Base-by-base conservation (phyloP, 257 asterid species). In the Avicennia marina region DNA sequence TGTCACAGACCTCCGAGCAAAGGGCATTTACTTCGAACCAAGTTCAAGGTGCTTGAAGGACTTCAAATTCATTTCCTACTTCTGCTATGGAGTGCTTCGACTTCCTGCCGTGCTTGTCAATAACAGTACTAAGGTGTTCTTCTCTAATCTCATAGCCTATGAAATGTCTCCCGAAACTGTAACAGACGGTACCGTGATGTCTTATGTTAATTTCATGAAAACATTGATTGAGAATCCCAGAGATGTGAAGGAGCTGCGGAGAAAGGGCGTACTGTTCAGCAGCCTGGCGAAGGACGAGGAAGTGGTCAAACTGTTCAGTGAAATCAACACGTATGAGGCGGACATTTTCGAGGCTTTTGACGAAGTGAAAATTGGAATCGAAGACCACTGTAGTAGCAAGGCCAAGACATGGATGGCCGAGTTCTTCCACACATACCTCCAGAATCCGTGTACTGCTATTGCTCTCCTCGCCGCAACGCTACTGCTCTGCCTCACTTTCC, bases 131-230 rank as follows among this genome's bases (percentile, higher is more conserved):
- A 43, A 38, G 24, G 42, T 19, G 1, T n/a, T 74, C n/a, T 51
- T 54, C 7, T 3, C 8, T 1, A 77, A 77, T 36, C 31, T 73
- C 48, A 48, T 67, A 2, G 83, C 80, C 0, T 67, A 53, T 11
- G 83, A 73, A 31, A 9, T 64, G n/a, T 56, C 50, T 2, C 74
- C 64, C 4, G 27, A n/a, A 5, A 15, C 29, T 6, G 0, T 1
- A 0, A 26, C 7, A 0, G 58, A 31, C 1, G 1, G 1, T 1
- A 41, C 12, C 1, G 24, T 72, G 11, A 5, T 24, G 0, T 44
- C 66, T 4, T 76, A 48, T 42, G 18, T 72, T 2, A 66, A 34
- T 32, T 65, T 76, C 66, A 60, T 72, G 63, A 72, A 65, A 47
- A 60, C 73, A 15, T 48, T 64, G 0, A 29, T 76, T 0, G 56